These are phyloP conservation scores for Penicillium bovifimosum DNA, from an alignment of 495 filamentous ascomycete genomes.

Conservation along the genomic window DNA sequence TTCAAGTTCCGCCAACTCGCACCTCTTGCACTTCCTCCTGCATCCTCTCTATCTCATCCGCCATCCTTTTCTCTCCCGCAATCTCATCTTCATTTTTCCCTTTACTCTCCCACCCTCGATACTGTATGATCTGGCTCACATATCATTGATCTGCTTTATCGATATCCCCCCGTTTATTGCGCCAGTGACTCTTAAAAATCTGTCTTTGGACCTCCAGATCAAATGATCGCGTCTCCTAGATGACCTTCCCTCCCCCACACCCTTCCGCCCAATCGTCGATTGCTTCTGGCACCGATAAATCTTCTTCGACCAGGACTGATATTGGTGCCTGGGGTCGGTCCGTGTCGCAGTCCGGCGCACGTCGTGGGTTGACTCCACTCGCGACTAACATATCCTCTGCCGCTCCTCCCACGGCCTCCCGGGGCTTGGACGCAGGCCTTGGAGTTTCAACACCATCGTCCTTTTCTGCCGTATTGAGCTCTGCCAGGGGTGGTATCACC, in stretches of 20 bases:
- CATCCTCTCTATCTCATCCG: slow-evolving; percentile 21
- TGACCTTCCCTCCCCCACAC: slow-evolving; percentile 59
- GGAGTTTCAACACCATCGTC: slow-evolving; percentile 47
- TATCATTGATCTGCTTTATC: slow-evolving; percentile 18
- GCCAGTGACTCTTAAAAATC: slow-evolving; percentile 36
- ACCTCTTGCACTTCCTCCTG: slow-evolving; percentile 22
- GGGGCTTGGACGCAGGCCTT: slow-evolving; percentile 39
- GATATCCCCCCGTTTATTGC: slow-evolving; percentile 16
- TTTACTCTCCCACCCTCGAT: slow-evolving; percentile 6
- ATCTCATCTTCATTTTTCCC: slow-evolving; percentile 15
- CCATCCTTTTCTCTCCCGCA: slow-evolving; percentile 20
- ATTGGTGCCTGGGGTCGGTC: slow-evolving; percentile 58
- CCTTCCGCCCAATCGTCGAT: slow-evolving; percentile 58
- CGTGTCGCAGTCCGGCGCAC: slow-evolving; percentile 51
- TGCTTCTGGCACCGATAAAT: slow-evolving; percentile 53
- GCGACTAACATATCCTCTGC: slow-evolving; percentile 50
- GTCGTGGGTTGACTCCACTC: slow-evolving; percentile 59
- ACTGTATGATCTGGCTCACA: slow-evolving; percentile 9
- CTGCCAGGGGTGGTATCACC: slow-evolving; percentile 42
- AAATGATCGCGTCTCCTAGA: slow-evolving; percentile 60
- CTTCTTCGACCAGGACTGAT: slow-evolving; percentile 51
- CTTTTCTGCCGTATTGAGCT: slow-evolving; percentile 53
- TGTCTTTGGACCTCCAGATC: slow-evolving; percentile 43
- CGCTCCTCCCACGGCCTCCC: slow-evolving; percentile 42
- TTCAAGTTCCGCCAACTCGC: slow-evolving; percentile 25